These are phyloP conservation scores for Coleophoma cylindrospora DNA, from an alignment of 2,329 filamentous ascomycete genomes.

Conservation along the genomic window DNA sequence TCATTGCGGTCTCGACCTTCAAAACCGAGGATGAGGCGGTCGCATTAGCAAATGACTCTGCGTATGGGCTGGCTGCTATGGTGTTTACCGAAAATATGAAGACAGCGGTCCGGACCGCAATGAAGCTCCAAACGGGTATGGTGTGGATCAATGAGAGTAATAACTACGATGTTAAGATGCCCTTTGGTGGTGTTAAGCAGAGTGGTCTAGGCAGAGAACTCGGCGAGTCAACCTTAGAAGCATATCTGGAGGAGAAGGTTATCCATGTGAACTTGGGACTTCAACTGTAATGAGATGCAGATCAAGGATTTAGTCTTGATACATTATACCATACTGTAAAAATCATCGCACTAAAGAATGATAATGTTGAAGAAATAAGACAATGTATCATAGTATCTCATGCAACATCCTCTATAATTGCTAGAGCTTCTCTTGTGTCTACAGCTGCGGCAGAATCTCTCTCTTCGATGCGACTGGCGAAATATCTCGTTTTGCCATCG, in stretches of 20 bases:
- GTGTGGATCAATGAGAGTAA: slow-evolving; percentile 10
- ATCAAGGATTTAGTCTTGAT: too few relatives aligned
- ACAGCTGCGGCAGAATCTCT: too few relatives aligned
- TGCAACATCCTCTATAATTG: too few relatives aligned
- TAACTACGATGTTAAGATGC: slow-evolving; percentile 33
- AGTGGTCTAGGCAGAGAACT: slow-evolving; percentile 70
- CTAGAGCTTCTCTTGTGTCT: too few relatives aligned
- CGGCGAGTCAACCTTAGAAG: slow-evolving; percentile 56
- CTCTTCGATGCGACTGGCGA: too few relatives aligned
- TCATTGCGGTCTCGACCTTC: slow-evolving; percentile 63
- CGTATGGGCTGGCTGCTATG: slow-evolving; percentile 59
- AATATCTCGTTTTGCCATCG: too few relatives aligned
- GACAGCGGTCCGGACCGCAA: slow-evolving; percentile 58
- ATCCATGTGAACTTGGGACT: slow-evolving; percentile 44
- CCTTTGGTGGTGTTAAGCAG: slow-evolving; percentile 70
- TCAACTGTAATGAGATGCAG: too few relatives aligned
- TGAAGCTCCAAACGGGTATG: slow-evolving; percentile 50
- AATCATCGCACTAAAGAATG: too few relatives aligned
- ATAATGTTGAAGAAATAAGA: too few relatives aligned
- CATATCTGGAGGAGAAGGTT: slow-evolving; percentile 62
- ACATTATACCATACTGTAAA: too few relatives aligned
- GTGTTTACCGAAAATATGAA: slow-evolving; percentile 62
- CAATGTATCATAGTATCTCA: too few relatives aligned
- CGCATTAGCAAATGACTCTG: slow-evolving; percentile 45
- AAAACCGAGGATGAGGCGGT: slow-evolving; percentile 60